Percentiles rank a stretch among this genome's conserved stretches.
phyloP scores from a whole-genome alignment of 805 yeast species.

The Myxozyma neotropica region DNA sequence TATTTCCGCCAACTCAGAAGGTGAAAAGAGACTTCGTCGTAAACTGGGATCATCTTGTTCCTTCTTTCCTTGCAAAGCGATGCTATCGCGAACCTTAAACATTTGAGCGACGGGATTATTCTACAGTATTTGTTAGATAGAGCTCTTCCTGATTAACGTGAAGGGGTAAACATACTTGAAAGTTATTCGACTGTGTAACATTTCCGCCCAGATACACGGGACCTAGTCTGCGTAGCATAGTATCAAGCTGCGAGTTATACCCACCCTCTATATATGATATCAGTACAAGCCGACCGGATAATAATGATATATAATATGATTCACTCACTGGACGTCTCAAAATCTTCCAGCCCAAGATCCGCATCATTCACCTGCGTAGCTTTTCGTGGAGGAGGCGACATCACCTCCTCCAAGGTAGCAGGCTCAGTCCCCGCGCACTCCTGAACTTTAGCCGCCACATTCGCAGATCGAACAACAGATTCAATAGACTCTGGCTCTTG shows the following conservation, averaged over 20 bases:
- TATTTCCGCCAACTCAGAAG: conserved; percentile 19
- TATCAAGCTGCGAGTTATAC: conserved; percentile 13
- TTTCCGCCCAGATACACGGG: conserved; percentile 19
- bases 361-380: background rate
- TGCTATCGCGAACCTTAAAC: conserved; percentile 17
- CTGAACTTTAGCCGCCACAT: conserved; percentile 3
- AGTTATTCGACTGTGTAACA: conserved; percentile 9
- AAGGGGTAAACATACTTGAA: background rate
- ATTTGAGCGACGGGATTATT: conserved; percentile 25
- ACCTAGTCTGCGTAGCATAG: conserved; percentile 22
- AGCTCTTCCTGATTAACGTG: background rate
- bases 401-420: background rate
- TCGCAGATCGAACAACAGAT: conserved; percentile 6
- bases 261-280: background rate
- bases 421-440: conserved; percentile 12
- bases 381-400: background rate
- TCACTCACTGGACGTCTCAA: conserved; percentile 6
- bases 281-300: background rate
- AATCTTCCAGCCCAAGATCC: conserved; percentile 18
- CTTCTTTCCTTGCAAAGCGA: conserved; percentile 10
- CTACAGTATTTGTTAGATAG: background rate
- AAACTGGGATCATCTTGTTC: conserved; percentile 9
- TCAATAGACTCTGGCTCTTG: conserved; percentile 12
- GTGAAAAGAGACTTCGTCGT: conserved; percentile 22
- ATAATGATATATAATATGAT: background rate